Evolutionary conservation across 805 yeast genomes (phyloP), one percentile per base, ranked within the genome.

Genomic region (Kuraishia hungarica): DNA sequence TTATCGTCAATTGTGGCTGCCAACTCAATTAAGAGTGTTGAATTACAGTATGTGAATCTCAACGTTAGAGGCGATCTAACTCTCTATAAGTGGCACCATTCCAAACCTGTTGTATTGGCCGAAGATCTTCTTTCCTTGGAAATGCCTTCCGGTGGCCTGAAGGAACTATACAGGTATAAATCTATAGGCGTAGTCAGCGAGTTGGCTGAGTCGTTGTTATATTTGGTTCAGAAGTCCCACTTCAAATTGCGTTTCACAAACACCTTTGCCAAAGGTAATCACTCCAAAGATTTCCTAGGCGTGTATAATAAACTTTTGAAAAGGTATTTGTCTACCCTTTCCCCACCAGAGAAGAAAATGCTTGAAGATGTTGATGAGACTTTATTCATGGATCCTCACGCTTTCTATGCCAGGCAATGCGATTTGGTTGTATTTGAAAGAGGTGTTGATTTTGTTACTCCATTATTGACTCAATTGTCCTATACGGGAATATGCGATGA

Each of bases 401-500:
- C 71, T 52, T 61, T 68, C 69, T 64, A 67, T 69, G 55, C 61
- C 56, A 64, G 67, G 51, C 84, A 84, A 56, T 78, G 83, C 53
- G 96, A 93, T 63, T 69, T 92, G 28, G 75, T 93, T 5, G 84
- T 92, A 1, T 64, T 93, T 21, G 98, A 93, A 64, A 73, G 99
- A 51, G 81, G 84, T 54, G 67, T 85, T 28, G 99, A 93, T 69
- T 77, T 81, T 49, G 67, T 87, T 3, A 82, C 96, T 1, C 85
- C 90, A 1, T 62, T 89, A 11, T 70, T 90, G 54, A 81, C 84
- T 24, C 97, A 92, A 62, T 70, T 92, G 61, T 87, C 90, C 1
- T 93, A 92, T 66, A 74, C 80, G 19, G 99, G 98, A 0, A 72
- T 94, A 17, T 72, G 91, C 21, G 92, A 88, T 65, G 97, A 92